Conservation (phyloP, 306 rosid genomes). For the Ormosia emarginata region DNA sequence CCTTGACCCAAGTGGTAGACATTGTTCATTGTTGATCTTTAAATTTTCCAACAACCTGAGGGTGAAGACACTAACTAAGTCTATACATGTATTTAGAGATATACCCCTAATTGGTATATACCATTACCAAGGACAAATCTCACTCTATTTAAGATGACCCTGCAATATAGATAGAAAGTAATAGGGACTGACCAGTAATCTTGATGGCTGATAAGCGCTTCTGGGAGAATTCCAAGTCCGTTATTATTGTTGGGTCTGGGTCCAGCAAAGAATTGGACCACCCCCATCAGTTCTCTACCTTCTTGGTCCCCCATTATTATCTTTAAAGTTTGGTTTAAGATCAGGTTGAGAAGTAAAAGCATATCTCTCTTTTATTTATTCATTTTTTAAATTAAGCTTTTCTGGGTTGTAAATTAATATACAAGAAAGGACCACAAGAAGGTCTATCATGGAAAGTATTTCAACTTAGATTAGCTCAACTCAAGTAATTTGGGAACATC, state of each 20-base stretch:
- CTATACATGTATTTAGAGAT: constrained; percentile 16
- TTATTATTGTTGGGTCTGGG: constrained; percentile 35
- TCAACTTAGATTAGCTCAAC: constrained; percentile 17
- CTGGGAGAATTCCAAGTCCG: constrained; percentile 13
- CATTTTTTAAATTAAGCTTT: background rate
- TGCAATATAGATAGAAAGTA: constrained; percentile 26
- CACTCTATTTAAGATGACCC: constrained; percentile 28
- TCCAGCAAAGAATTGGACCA: constrained; percentile 38
- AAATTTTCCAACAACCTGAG: constrained; percentile 38
- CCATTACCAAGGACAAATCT: constrained; percentile 33
- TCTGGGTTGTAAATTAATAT: background rate
- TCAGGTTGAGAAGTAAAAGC: background rate
- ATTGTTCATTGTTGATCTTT: constrained; percentile 31
- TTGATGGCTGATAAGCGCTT: background rate
- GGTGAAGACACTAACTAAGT: background rate
- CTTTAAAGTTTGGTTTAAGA: constrained; percentile 12
- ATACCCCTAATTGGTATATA: constrained; percentile 34
- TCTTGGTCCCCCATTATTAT: constrained; percentile 38
- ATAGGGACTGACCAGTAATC: constrained; percentile 7
- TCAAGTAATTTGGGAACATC: background rate
- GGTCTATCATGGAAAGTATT: constrained; percentile 7
- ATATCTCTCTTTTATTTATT: background rate
- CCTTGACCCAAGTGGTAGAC: constrained; percentile 19
- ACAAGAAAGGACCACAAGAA: constrained; percentile 10
- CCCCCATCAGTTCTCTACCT: constrained; percentile 2